phyloP scores from a whole-genome alignment of 208 protist genomes.

The Angomonas deanei region DNA sequence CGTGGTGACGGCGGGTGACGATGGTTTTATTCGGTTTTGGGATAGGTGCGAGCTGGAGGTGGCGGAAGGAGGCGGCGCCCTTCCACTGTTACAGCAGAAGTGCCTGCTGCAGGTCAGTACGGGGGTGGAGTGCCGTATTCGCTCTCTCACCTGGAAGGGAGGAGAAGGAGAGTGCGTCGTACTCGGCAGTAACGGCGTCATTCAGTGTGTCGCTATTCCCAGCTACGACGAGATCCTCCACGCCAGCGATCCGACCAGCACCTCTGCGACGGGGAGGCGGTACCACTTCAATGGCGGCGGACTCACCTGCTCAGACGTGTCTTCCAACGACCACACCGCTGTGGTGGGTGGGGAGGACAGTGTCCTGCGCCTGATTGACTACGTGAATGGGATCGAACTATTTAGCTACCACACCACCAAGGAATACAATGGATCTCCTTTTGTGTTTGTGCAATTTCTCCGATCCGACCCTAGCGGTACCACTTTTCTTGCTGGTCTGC shows the following conservation, averaged over 20 bases:
- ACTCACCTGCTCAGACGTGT: slow-evolving; percentile 78
- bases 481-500: slow-evolving; percentile 53
- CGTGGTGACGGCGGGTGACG: slow-evolving; percentile 92
- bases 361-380: slow-evolving; percentile 87
- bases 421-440: not conserved
- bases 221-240: slow-evolving; percentile 12
- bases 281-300: slow-evolving; percentile 77
- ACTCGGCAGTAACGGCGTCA: slow-evolving; percentile 70
- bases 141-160: slow-evolving; percentile 46
- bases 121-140: slow-evolving; percentile 35
- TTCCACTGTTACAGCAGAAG: slow-evolving; percentile 56
- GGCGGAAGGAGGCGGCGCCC: slow-evolving; percentile 84
- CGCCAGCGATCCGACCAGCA: not conserved
- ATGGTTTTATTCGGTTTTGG: slow-evolving; percentile 96
- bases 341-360: slow-evolving; percentile 91
- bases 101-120: slow-evolving; percentile 81
- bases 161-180: slow-evolving; percentile 66
- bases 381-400: slow-evolving; percentile 58
- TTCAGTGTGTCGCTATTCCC: slow-evolving; percentile 31
- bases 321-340: slow-evolving; percentile 67
- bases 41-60: slow-evolving; percentile 84
- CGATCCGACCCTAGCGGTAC: not conserved
- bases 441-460: not conserved
- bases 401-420: slow-evolving; percentile 21
- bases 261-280: not conserved